These are phyloP conservation scores for Lactarius evosmus DNA, from an alignment of 768 basidiomycete species.

Conservation along the genomic window DNA sequence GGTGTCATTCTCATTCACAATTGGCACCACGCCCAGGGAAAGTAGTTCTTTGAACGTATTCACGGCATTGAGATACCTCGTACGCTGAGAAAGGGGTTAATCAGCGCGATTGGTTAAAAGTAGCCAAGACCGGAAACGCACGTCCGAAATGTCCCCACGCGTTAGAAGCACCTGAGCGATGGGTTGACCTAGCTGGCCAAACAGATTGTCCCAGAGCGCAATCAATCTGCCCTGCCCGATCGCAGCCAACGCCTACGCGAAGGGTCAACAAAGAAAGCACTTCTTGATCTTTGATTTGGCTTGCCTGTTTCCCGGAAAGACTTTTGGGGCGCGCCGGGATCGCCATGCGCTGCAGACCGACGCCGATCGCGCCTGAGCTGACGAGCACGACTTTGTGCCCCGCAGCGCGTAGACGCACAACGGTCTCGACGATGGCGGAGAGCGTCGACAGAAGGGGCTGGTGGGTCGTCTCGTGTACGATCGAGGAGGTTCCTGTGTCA, in stretches of 20 bases:
- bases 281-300: conserved; percentile 28
- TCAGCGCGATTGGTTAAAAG: neutral
- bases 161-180: conserved; percentile 95
- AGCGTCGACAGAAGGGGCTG: conserved; percentile 88
- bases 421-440: conserved; percentile 90
- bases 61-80: conserved; percentile 93
- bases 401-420: conserved; percentile 65
- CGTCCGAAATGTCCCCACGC: conserved; percentile 95
- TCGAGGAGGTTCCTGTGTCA: conserved; percentile 83
- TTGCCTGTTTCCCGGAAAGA: conserved; percentile 86
- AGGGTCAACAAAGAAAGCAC: conserved; percentile 26
- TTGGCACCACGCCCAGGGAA: conserved; percentile 92
- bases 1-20: conserved; percentile 99
- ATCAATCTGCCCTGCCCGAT: conserved; percentile 97
- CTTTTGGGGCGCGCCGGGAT: conserved; percentile 76
- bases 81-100: conserved; percentile 53
- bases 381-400: conserved; percentile 96
- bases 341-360: conserved; percentile 90
- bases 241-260: conserved; percentile 81
- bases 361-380: conserved; percentile 96
- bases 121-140: conserved; percentile 38
- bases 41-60: conserved; percentile 92
- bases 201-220: conserved; percentile 95
- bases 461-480: conserved; percentile 92
- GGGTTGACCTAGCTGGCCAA: conserved; percentile 89